A percentile compares a stretch with the other conserved stretches of the same genome.
Conservation (phyloP, 768 basidiomycete species). For the Mycena epipterygia region DNA sequence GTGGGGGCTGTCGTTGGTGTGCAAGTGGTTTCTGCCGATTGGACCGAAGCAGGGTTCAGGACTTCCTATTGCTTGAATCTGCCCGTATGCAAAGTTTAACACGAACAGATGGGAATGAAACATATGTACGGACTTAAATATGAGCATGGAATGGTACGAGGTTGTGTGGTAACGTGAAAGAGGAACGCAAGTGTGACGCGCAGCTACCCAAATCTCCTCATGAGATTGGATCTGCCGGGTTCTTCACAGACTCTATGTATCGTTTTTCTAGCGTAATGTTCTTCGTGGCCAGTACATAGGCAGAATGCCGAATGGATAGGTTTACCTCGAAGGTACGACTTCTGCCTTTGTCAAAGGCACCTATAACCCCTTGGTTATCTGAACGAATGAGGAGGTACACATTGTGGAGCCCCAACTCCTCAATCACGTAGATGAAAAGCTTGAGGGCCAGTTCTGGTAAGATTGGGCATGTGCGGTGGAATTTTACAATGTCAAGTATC, state of each 20-base stretch:
- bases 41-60: background rate
- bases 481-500: conserved; percentile 44
- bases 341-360: conserved; percentile 8
- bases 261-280: conserved; percentile 8
- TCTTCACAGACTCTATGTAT: conserved; percentile 28
- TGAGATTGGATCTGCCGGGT: background rate
- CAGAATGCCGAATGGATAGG: conserved; percentile 16
- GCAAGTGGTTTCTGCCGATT: too few relatives aligned
- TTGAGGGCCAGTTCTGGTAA: conserved; percentile 38
- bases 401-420: conserved; percentile 28
- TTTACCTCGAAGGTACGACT: conserved; percentile 19
- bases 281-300: background rate
- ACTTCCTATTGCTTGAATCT: background rate
- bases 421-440: conserved; percentile 10
- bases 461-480: conserved; percentile 51
- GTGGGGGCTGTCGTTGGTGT: too few relatives aligned
- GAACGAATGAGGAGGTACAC: conserved; percentile 11
- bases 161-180: background rate
- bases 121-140: background rate
- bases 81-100: background rate
- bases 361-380: conserved; percentile 21
- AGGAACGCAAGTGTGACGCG: background rate
- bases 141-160: background rate
- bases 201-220: background rate
- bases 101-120: background rate